Evolutionary conservation across 345 rosid genomes (phyloP), one percentile per base, ranked within the genome.

Genomic region (Pelargonium nanum): DNA sequence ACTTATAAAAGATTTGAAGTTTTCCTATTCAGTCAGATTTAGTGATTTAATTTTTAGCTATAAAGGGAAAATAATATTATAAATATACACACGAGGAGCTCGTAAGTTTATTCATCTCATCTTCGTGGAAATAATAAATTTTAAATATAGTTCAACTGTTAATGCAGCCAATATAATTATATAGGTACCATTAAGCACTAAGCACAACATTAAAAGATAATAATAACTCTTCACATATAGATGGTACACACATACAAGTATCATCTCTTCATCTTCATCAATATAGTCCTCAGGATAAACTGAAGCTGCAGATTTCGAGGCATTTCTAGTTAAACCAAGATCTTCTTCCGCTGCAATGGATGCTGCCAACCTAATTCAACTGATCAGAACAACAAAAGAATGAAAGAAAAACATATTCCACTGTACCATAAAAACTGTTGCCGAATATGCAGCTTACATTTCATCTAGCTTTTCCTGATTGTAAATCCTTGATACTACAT

Each of bases 311-410:
- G 86, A 79, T 52, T 75, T 66, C 4, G 86, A 75, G 16, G 78
- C 76, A 40, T 68, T 68, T 40, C 66, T 68, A 48, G 59, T 61
- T 32, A 70, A 55, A 34, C 32, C 26, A 32, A 30, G 62, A 16
- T 66, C 80, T 70, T 80, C 88, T 60, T 83, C 95, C 22, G 74
- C 83, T 20, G 77, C 72, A 81, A 80, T 68, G 64, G 89, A 80
- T 53, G 86, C 85, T 54, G 83, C 92, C 79, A 77, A 67, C 84
- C 98, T 92, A 81, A 48, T 72, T 62, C 6, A 40, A 30, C 55
- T 64, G 51, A 62, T 45, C 57, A 63, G 70, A 65, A n/a, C n/a
- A n/a, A n/a, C n/a, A n/a, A n/a, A 58, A 22, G 59, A 50, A 70
- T 74, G 34, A 65, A 65, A 23, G 21, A 20, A 44, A 55, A 40